A percentile compares a stretch with the other conserved stretches of the same genome.
Evolutionary conservation across 2,329 filamentous ascomycete species (phyloP).

Genomic region (Monosporascus sp.): DNA sequence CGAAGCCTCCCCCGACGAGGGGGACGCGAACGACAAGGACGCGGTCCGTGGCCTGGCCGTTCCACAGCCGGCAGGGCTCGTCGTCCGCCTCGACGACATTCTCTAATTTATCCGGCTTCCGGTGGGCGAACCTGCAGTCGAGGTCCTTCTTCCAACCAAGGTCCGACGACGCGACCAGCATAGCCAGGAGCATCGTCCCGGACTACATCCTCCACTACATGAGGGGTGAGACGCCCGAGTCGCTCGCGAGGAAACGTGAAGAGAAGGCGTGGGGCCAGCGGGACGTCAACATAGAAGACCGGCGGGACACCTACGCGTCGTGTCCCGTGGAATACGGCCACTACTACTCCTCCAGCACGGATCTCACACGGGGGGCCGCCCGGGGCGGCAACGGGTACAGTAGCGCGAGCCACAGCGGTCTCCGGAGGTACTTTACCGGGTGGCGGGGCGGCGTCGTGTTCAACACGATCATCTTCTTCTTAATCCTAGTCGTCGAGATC

Average conservation of each 20-base stretch:
- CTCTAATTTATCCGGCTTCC: constrained; percentile 21
- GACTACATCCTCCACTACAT: constrained; percentile 53
- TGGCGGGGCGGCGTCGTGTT: constrained; percentile 44
- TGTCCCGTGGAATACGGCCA: constrained; percentile 31
- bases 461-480: constrained; percentile 34
- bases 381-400: constrained; percentile 15
- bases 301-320: constrained; percentile 26
- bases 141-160: constrained; percentile 19
- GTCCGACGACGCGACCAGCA: constrained; percentile 24
- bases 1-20: constrained; percentile 18
- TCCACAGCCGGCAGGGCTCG: constrained; percentile 22
- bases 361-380: constrained; percentile 11
- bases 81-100: constrained; percentile 19
- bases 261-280: constrained; percentile 28
- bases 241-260: constrained; percentile 39
- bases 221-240: constrained; percentile 50
- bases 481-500: constrained; percentile 31
- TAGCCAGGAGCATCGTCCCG: constrained; percentile 42
- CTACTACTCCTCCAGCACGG: constrained; percentile 20
- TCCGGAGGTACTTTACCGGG: constrained; percentile 30
- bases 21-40: constrained; percentile 8
- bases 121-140: constrained; percentile 18
- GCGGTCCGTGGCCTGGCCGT: constrained; percentile 25
- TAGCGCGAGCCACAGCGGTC: constrained; percentile 21
- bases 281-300: constrained; percentile 25